Evolutionary conservation across 2,329 filamentous ascomycete genomes (phyloP).

Genomic region (Cytospora piceicola): DNA sequence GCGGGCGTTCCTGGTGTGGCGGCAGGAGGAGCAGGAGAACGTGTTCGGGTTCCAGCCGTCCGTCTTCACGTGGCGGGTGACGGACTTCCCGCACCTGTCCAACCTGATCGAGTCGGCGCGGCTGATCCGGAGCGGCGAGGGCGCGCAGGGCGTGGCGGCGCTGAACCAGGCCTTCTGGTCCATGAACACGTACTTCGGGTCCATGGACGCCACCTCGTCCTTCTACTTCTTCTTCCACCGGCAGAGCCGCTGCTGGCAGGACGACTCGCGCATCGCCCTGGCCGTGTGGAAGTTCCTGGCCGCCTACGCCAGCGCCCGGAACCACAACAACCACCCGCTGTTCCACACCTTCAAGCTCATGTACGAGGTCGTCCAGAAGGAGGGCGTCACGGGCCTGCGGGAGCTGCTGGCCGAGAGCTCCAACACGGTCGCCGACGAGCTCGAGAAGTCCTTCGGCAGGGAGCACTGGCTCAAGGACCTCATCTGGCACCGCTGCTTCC

Average conservation of each 20-base stretch:
- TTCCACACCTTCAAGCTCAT: constrained; percentile 27
- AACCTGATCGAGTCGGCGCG: constrained; percentile 23
- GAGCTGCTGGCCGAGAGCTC: constrained; percentile 23
- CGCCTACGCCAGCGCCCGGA: constrained; percentile 12
- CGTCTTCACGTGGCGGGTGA: constrained; percentile 24
- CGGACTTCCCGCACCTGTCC: constrained; percentile 27
- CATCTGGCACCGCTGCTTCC: constrained; percentile 25
- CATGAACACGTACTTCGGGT: constrained; percentile 16
- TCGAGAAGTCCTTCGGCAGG: constrained; percentile 22
- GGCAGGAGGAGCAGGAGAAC: constrained; percentile 24
- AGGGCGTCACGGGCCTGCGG: constrained; percentile 16
- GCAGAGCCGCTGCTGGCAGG: constrained; percentile 24
- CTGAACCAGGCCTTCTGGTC: constrained; percentile 27
- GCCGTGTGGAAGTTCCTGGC: constrained; percentile 27
- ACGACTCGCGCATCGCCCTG: constrained; percentile 24
- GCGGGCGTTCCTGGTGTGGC: constrained; percentile 25
- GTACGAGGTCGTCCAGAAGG: constrained; percentile 28
- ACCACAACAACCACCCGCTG: constrained; percentile 27
- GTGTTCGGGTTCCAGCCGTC: constrained; percentile 19
- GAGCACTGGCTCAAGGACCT: constrained; percentile 26
- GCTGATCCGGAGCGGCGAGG: constrained; percentile 19
- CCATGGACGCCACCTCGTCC: constrained; percentile 24
- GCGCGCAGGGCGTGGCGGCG: constrained; percentile 9
- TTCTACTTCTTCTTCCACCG: constrained; percentile 29
- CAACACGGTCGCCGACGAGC: constrained; percentile 22